A percentile compares a stretch with the other conserved stretches of the same genome.
phyloP scores from a whole-genome alignment of 306 rosid species.

The Pueraria montana region DNA sequence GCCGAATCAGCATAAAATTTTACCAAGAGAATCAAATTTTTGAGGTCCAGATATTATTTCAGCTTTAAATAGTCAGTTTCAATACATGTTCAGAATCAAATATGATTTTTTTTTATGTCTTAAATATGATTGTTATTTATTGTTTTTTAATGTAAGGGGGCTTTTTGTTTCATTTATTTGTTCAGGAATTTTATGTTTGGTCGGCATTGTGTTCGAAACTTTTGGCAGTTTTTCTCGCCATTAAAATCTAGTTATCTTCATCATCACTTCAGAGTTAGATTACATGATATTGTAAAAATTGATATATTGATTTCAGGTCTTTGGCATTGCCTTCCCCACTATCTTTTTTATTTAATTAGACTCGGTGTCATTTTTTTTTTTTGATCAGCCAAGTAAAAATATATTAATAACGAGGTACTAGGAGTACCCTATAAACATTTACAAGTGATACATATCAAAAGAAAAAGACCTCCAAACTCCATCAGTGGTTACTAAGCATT shows the following conservation, averaged over 20 bases:
- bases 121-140: conserved; percentile 40
- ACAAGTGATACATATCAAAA: too few species aligned
- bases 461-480: too few species aligned
- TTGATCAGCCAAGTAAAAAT: too few species aligned
- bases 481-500: too few species aligned
- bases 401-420: too few species aligned
- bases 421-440: too few species aligned
- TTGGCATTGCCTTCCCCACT: too few species aligned
- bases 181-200: conserved; percentile 30
- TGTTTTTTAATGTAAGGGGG: conserved; percentile 36
- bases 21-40: conserved; percentile 31
- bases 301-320: too few species aligned
- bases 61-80: conserved; percentile 28
- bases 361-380: too few species aligned
- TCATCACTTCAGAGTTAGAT: background rate
- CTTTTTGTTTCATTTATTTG: conserved; percentile 33
- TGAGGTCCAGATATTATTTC: conserved; percentile 30
- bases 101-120: conserved; percentile 43
- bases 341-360: too few species aligned
- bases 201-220: conserved; percentile 44
- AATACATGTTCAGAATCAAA: conserved; percentile 44
- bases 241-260: background rate
- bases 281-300: background rate
- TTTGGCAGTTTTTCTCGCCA: conserved; percentile 2
- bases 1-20: conserved; percentile 53